phyloP scores from a whole-genome alignment of 1,284 basidiomycete species.

The Trichosporon ovoides region DNA sequence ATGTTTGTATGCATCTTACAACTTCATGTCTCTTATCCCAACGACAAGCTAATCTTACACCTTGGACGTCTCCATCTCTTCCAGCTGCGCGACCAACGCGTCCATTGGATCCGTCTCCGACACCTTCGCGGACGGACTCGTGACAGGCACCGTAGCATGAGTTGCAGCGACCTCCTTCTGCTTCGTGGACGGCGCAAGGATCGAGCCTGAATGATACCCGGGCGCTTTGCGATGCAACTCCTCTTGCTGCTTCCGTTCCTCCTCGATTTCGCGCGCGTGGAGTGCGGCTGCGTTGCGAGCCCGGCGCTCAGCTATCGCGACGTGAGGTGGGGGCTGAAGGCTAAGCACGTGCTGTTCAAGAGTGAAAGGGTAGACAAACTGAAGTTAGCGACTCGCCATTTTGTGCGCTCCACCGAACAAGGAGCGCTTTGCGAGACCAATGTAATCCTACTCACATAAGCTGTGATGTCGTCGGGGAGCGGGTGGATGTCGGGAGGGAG shows the following conservation, averaged over 20 bases:
- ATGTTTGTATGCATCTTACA: constrained; percentile 6
- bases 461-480: constrained; percentile 75
- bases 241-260: constrained; percentile 59
- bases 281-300: constrained; percentile 66
- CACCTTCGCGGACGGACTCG: neutral
- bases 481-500: constrained; percentile 86
- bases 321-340: constrained; percentile 62
- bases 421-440: neutral
- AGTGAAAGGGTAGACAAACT: constrained; percentile 93
- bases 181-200: constrained; percentile 34
- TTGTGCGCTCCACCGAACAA: neutral
- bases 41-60: neutral
- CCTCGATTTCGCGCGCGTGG: constrained; percentile 65
- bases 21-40: neutral
- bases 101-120: constrained; percentile 62
- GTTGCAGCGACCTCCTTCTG: neutral
- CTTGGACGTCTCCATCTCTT: constrained; percentile 56
- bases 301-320: constrained; percentile 61
- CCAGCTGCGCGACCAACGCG: constrained; percentile 69
- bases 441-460: constrained; percentile 61
- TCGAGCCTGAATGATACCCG: constrained; percentile 43
- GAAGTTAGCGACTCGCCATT: neutral
- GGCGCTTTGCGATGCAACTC: constrained; percentile 43
- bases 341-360: constrained; percentile 77
- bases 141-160: neutral